Evolutionary conservation across 2,329 filamentous ascomycete genomes (phyloP), one percentile per base, ranked within the genome.

Genomic region (Colletotrichum simmondsii): DNA sequence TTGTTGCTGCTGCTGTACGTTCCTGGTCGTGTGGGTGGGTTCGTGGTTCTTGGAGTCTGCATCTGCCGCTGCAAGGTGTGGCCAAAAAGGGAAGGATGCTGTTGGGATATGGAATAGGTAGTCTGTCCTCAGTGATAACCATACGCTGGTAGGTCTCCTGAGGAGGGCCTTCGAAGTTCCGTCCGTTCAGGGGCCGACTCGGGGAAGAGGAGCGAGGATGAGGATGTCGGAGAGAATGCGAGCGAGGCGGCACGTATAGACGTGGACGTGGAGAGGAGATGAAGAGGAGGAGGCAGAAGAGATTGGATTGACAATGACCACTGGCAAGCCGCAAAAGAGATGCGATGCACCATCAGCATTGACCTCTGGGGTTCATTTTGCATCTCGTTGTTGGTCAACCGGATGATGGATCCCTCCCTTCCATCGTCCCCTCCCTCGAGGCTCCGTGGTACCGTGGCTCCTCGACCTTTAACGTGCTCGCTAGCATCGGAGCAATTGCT

Each of bases 21-120:
- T 16, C 30, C 32, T 14, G n/a, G 32, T 19, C 16, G 56, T 26
- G 62, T 32, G 32, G 37, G 56, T 35, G 62, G 56, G 19, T 54
- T 60, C 24, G 32, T 24, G 46, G 30, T 58, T 60, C 58, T 53
- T 63, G 58, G 19, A 54, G 65, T 69, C 53, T 69, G 59, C 59
- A 69, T 69, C 65, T 72, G 65, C 69, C 59, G 59, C 65, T 72
- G 65, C 65, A 72, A 72, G 59, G 68, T 62, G 64, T 56, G 26
- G 58, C 60, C 65, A 30, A 26, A 54, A 69, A 19, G 42, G 58
- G 53, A 68, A 16, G 65, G 59, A 11, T 52, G 35, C 64, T 62
- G 28, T 26, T 54, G 30, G 56, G 28, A 59, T n/a, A 54, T 67
- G 68, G 57, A 42, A 53, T 62, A 61, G 22, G 30, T 61, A 57